Evolutionary conservation across 1,284 basidiomycete species (phyloP).

Genomic region (Trichosporon sp.): DNA sequence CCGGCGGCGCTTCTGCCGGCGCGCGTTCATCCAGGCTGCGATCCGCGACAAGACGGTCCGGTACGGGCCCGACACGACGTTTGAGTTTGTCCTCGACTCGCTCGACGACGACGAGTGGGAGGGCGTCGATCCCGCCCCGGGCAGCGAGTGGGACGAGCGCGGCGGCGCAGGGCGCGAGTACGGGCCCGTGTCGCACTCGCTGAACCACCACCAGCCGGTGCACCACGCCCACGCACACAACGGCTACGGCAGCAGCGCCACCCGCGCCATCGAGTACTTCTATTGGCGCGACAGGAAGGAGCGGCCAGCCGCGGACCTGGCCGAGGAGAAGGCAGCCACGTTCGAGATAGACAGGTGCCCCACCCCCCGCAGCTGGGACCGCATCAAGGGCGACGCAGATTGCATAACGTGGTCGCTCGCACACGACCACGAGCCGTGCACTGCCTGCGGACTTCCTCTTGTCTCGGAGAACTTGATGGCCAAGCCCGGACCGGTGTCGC

Average conservation of each 20-base stretch:
- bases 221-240: neutral
- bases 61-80: neutral
- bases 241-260: neutral
- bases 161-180: neutral
- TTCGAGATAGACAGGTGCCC: neutral
- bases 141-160: neutral
- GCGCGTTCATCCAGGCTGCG: neutral
- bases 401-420: neutral
- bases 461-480: neutral
- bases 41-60: neutral
- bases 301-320: neutral
- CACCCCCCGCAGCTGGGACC: neutral
- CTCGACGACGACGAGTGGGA: neutral
- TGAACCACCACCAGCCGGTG: neutral
- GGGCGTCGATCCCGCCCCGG: neutral
- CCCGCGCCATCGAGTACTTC: neutral
- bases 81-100: neutral
- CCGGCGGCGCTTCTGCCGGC: neutral
- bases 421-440: neutral
- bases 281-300: neutral
- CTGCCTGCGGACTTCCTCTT: neutral
- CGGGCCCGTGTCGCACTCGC: neutral
- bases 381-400: neutral
- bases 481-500: neutral
- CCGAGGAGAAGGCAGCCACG: neutral